Evolutionary conservation across 495 filamentous ascomycete species (phyloP), one percentile per base, ranked within the genome.

Genomic region (Penicillium fimorum): DNA sequence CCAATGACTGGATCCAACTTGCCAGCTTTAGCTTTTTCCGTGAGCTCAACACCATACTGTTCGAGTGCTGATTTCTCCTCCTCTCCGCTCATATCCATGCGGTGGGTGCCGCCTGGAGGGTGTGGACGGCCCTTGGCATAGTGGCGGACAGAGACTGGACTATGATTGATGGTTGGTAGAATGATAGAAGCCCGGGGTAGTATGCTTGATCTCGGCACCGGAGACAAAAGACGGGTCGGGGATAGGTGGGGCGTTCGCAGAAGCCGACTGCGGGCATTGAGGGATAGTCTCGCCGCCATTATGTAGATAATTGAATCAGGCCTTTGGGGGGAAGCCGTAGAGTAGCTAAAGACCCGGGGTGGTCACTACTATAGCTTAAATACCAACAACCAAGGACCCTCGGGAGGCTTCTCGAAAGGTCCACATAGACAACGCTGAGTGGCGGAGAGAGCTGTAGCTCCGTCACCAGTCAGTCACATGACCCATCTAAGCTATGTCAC

Each of bases 1-100:
- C 94, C 94, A 70, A 98, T 97, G 6, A 97, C 91, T 1, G 94
- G 94, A 63, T 98, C 94, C 6, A 98, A 79, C 69, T 96, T 97
- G 44, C 94, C 94, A 25, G 85, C 87, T 65, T 80, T 90, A 27
- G 94, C 94, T 63, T 82, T 84, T 7, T 84, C 90, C 9, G 94
- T 97, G 50, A 98, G 78, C 69, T 98, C 93, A 52, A 95, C 78
- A 51, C 94, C 94, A 68, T 85, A 98, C 70, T 95, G 81, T 69
- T 97, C 93, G 30, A 97, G 70, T 2, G 94, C 91, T 6, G 90
- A 73, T 68, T 96, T 92, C 69, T 96, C 86, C 13, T 83, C 82
- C 63, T 87, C 81, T 38, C 84, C 89, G 32, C 91, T 83, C 54
- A 96, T 63, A 70, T 96, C 83, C 91, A 97, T 97, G 48, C 88